A percentile compares a stretch with the other conserved stretches of the same genome.
Conservation (phyloP, 73 alveolate species). For the Stentor roeselii region DNA sequence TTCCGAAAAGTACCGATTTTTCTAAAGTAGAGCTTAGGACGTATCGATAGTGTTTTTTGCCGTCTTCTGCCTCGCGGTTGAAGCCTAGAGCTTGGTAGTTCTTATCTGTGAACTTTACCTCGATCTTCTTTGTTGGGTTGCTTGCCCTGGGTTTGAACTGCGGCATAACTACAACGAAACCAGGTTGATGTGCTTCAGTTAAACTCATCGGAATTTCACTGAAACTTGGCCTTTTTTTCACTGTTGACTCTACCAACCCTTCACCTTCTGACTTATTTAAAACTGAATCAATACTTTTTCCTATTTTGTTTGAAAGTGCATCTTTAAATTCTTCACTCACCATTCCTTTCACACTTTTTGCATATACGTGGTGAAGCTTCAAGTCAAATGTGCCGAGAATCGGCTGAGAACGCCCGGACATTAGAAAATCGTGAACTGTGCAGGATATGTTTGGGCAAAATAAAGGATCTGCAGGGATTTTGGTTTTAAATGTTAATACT, state of each 20-base stretch:
- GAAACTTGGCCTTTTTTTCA: background rate
- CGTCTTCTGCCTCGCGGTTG: slow-evolving; percentile 41
- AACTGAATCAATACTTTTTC: background rate
- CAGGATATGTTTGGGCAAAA: slow-evolving; percentile 80
- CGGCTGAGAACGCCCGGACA: slow-evolving; percentile 76
- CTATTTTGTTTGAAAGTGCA: background rate
- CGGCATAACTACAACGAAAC: background rate
- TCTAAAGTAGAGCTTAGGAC: slow-evolving; percentile 70
- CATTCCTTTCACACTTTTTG: background rate
- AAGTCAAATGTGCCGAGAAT: slow-evolving; percentile 66
- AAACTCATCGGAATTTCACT: background rate
- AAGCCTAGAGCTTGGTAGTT: slow-evolving; percentile 41
- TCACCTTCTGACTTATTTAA: no score
- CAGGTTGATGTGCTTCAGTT: background rate
- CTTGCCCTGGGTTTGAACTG: background rate
- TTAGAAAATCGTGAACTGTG: slow-evolving; percentile 80
- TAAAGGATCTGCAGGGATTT: slow-evolving; percentile 61
- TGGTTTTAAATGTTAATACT: slow-evolving; percentile 60
- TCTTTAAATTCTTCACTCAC: background rate
- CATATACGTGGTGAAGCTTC: slow-evolving; percentile 38
- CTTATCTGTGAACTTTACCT: slow-evolving; percentile 2
- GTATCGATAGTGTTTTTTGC: slow-evolving; percentile 81
- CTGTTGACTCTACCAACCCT: background rate
- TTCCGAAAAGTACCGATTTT: slow-evolving; percentile 57
- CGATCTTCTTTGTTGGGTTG: background rate